These are phyloP conservation scores for Filobasidium wieringae DNA, from an alignment of 768 basidiomycete species.

Conservation along the genomic window DNA sequence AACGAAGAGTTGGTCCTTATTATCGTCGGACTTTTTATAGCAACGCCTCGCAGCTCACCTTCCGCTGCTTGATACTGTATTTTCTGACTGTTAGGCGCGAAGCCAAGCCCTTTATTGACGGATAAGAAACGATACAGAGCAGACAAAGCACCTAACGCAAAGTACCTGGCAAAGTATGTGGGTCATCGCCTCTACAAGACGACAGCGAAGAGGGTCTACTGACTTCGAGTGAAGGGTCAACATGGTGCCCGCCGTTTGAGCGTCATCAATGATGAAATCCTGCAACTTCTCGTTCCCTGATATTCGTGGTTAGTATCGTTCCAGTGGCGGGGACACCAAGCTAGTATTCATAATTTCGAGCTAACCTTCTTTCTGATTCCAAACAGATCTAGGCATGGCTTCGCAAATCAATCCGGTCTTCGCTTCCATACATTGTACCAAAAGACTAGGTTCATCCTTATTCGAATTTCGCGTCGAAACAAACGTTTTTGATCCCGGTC, in stretches of 20 bases:
- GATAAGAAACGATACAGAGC: background rate
- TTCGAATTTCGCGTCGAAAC: slow-evolving; percentile 42
- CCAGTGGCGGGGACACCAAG: background rate
- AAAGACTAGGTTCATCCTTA: slow-evolving; percentile 43
- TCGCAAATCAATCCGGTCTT: slow-evolving; percentile 60
- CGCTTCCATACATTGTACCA: slow-evolving; percentile 61
- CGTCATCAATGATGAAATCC: slow-evolving; percentile 66
- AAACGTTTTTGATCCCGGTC: background rate
- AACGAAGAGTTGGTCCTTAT: too few relatives aligned
- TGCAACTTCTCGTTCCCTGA: slow-evolving; percentile 65
- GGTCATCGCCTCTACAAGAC: background rate
- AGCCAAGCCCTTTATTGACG: slow-evolving; percentile 32
- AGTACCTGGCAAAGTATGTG: background rate
- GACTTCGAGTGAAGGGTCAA: slow-evolving; percentile 70
- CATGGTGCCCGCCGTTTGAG: slow-evolving; percentile 61
- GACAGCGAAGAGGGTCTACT: slow-evolving; percentile 19
- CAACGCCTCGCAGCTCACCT: slow-evolving; percentile 25
- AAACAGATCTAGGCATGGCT: slow-evolving; percentile 63
- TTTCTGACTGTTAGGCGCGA: slow-evolving; percentile 42
- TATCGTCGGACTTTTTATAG: background rate
- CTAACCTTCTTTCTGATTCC: slow-evolving; percentile 70
- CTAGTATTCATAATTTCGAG: background rate
- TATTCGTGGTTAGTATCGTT: slow-evolving; percentile 3
- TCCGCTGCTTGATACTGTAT: slow-evolving; percentile 58
- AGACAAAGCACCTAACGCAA: background rate